phyloP scores from a whole-genome alignment of 768 basidiomycete species.

The Auriculariales sp. region DNA sequence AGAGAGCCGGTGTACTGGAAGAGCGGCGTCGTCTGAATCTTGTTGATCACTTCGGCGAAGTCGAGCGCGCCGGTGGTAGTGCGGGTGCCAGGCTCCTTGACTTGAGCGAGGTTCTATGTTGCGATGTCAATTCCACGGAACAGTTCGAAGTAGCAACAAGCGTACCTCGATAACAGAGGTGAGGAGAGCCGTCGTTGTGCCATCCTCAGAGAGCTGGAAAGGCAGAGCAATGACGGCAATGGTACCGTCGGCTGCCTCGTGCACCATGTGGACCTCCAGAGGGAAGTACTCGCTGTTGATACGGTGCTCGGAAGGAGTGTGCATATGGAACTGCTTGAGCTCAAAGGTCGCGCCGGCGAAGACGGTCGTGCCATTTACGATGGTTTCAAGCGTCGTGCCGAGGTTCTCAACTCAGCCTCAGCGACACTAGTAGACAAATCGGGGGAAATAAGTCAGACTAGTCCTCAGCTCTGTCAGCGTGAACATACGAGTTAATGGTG shows the following conservation, averaged over 20 bases:
- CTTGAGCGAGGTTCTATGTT: no score
- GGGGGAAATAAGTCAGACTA: no score
- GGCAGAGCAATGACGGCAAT: neutral
- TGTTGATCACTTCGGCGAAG: neutral
- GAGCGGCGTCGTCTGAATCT: neutral
- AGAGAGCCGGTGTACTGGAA: neutral
- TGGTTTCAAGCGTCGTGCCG: neutral
- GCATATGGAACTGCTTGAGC: neutral
- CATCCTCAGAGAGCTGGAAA: neutral
- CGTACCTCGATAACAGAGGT: neutral
- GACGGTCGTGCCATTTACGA: neutral
- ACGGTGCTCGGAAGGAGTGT: neutral
- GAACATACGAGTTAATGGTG: neutral
- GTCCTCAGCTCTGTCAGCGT: no score
- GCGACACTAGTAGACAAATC: no score
- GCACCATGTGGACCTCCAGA: neutral
- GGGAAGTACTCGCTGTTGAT: neutral
- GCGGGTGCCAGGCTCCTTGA: neutral
- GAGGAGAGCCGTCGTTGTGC: neutral
- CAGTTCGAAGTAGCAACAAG: no score
- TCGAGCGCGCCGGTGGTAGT: neutral
- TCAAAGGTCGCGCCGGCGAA: neutral
- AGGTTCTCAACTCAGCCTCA: neutral
- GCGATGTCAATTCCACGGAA: no score
- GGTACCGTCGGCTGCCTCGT: neutral